phyloP scores from a whole-genome alignment of 2,329 filamentous ascomycete species.

The Elsinoe perseae region DNA sequence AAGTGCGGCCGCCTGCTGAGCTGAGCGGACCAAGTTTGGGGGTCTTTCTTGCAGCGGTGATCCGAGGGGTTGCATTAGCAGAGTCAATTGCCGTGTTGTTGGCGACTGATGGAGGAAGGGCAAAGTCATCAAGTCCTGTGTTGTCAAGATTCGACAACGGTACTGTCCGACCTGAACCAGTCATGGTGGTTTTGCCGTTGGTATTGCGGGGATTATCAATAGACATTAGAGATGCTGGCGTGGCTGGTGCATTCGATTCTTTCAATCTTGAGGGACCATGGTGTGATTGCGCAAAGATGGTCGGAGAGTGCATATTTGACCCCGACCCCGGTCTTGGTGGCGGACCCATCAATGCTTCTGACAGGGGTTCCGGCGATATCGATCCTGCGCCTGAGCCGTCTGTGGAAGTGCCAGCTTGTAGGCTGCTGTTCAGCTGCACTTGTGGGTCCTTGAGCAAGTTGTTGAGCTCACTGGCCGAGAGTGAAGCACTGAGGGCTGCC shows the following conservation, averaged over 20 bases:
- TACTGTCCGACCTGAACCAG: constrained; percentile 15
- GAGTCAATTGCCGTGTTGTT: constrained; percentile 47
- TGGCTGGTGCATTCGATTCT: constrained; percentile 54
- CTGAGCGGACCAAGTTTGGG: constrained; percentile 55
- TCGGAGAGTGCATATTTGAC: constrained; percentile 60
- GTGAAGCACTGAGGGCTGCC: constrained; percentile 35
- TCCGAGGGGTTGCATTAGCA: constrained; percentile 48
- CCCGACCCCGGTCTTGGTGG: constrained; percentile 52
- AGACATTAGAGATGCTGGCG: constrained; percentile 77
- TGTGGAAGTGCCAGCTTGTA: constrained; percentile 20
- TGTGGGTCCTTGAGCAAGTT: constrained; percentile 34
- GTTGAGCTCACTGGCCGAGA: constrained; percentile 40
- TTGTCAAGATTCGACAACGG: constrained; percentile 21
- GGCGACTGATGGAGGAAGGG: constrained; percentile 65
- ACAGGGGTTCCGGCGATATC: constrained; percentile 44
- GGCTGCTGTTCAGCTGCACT: constrained; percentile 23
- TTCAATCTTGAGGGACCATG: constrained; percentile 13
- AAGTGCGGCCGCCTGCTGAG: constrained; percentile 35
- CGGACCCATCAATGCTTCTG: constrained; percentile 45
- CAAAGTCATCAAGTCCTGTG: constrained; percentile 50
- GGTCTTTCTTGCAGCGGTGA: constrained; percentile 58
- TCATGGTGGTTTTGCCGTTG: background rate
- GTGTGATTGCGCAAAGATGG: constrained; percentile 50
- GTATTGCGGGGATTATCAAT: constrained; percentile 22
- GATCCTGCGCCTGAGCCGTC: constrained; percentile 41